Percentiles rank a stretch among this genome's conserved stretches.
Conservation (phyloP, 768 basidiomycete genomes). For the Russula olivacea region DNA sequence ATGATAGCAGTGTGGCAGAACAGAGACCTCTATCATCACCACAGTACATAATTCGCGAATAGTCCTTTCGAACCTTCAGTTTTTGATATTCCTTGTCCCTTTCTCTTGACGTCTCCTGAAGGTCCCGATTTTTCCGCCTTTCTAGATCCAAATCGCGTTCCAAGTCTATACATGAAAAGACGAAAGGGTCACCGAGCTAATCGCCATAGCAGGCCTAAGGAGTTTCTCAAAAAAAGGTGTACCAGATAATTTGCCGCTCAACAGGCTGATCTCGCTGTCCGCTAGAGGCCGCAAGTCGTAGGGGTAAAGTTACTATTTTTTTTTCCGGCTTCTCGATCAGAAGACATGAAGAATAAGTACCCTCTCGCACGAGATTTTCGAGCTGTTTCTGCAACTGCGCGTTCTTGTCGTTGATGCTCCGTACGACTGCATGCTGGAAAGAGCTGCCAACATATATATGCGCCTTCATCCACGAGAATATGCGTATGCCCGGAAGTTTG, state of each 20-base stretch:
- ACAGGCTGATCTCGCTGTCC: constrained; percentile 66
- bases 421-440: constrained; percentile 78
- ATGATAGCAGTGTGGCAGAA: not conserved
- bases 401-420: constrained; percentile 77
- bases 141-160: constrained; percentile 79
- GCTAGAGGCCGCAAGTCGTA: constrained; percentile 39
- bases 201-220: not conserved
- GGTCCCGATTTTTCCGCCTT: constrained; percentile 62
- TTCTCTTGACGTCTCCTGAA: constrained; percentile 69
- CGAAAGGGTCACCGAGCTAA: constrained; percentile 35
- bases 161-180: constrained; percentile 46
- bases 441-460: constrained; percentile 39
- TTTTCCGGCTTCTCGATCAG: not conserved
- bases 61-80: constrained; percentile 52
- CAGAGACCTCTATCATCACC: not conserved
- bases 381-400: constrained; percentile 79
- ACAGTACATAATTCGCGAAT: not conserved
- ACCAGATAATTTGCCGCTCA: constrained; percentile 68
- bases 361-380: constrained; percentile 81
- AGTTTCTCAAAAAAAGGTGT: not conserved
- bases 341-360: constrained; percentile 32
- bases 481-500: not conserved
- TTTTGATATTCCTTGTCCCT: constrained; percentile 85
- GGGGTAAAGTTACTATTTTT: not conserved
- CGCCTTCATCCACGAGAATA: not conserved